phyloP scores from a whole-genome alignment of 495 filamentous ascomycete genomes.

The Parachaetomium inaequale region DNA sequence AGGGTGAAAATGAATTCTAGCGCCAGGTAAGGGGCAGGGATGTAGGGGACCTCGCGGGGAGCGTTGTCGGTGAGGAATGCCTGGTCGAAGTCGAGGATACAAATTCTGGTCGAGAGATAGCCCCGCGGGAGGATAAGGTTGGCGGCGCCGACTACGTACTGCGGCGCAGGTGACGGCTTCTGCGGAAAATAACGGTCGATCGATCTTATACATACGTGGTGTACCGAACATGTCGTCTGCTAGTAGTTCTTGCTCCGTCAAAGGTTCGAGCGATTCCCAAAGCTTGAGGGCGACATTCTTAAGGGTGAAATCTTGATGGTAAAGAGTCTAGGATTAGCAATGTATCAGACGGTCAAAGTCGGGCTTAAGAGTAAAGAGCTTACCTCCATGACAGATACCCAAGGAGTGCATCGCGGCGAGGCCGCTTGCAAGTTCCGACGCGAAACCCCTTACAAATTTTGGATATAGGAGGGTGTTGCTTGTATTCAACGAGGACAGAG shows the following conservation, averaged over 20 bases:
- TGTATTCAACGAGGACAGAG: conserved; percentile 3
- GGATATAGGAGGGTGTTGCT: neutral
- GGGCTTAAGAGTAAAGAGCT: neutral
- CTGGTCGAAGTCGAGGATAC: conserved; percentile 11
- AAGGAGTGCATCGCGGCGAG: conserved; percentile 4
- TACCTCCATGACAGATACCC: conserved; percentile 12
- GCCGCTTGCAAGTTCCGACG: neutral
- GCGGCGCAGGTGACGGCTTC: neutral
- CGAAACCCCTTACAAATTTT: neutral
- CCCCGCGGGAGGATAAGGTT: neutral
- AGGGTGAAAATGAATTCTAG: conserved; percentile 6
- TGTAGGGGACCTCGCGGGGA: neutral
- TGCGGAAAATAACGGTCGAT: neutral
- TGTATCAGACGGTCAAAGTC: neutral
- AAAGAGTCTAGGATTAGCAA: neutral
- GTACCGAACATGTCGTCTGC: conserved; percentile 1
- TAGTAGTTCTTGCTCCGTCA: conserved; percentile 2
- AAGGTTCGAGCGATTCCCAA: neutral
- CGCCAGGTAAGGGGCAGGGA: neutral
- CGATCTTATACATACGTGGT: neutral
- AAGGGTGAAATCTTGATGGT: neutral
- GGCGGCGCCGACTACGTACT: neutral
- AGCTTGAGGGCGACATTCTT: neutral
- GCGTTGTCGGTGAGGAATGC: neutral
- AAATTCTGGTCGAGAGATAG: neutral